Evolutionary conservation across 225 moss, liverwort and hornwort genomes (phyloP), one percentile per base, ranked within the genome.

Genomic region (Climacium dendroides): DNA sequence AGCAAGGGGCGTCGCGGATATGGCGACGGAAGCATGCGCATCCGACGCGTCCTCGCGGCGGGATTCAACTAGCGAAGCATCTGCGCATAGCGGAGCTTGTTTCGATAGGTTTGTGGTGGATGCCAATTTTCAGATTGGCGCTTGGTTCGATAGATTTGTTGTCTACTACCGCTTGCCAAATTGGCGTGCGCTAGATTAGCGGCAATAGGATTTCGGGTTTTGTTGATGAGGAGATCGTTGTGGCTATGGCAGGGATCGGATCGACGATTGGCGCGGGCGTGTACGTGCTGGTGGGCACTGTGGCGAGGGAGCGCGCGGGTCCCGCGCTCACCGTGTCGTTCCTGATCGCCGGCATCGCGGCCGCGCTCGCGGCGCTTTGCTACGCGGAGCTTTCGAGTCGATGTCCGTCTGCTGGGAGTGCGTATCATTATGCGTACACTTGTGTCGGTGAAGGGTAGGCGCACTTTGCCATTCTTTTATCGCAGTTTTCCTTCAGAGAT

Each of bases 311-410:
- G 89, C 96, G 95, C 85, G 95, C 96, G 4, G 98, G 98, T 4
- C 97, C 98, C 6, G 97, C 98, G 13, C 96, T 98, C 82, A 93
- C 97, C 19, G 48, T 98, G 19, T 90, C 98, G 4, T 98, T 98
- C 84, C 88, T 97, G 69, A 95, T 98, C n/a, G 98, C 98, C 55
- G 98, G 98, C 80, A 54, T 98, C 78, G 97, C 98, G 57, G 98
- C 98, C 28, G 94, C 98, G 45, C 95, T 98, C 29, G 97, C 98
- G 50, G 98, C 98, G n/a, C 93, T 98, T 30, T 98, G 98, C 92
- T 98, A 98, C 82, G 98, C 98, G 22, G 98, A 98, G 89, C 93
- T 98, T 54, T 96, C 98, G 15, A 98, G 98, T 83, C 93, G 98
- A 29, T 98, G 97, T 55, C 98, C 98, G 10, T 98, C 97, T 16